Evolutionary conservation across 1,284 basidiomycete species (phyloP), one percentile per base, ranked within the genome.

Genomic region (Leccinum holopus): DNA sequence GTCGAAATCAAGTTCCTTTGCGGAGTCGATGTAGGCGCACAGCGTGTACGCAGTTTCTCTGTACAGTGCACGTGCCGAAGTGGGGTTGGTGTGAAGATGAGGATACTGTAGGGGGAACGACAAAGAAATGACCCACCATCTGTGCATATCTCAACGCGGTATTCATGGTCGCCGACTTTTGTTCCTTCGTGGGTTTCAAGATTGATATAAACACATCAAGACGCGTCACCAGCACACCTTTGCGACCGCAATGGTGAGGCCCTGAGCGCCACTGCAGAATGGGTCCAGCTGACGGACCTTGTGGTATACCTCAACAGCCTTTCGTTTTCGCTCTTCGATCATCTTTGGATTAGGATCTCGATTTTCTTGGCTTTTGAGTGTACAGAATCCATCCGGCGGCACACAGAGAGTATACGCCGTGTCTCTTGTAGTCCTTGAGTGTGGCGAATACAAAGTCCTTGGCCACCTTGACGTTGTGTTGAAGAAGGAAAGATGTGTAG

Each of bases 121-220:
- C 39, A 28, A 28, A 28, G 28, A 28, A 6, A 28, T 28, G 28
- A 28, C 28, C 55, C 16, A 60, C 44, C 18, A 74, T 78, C 81
- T 82, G 72, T 95, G 90, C 14, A 88, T 91, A 75, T 64, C 84
- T 81, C 55, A 97, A 79, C 0, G 95, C 92, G 25, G 85, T 88
- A 63, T 84, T 85, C 87, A 97, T 92, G 0, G 90, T 86, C 0
- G 79, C 72, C 70, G 90, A 93, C 54, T 88, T 92, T 70, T 92
- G 88, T 67, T 96, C 92, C 70, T 92, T 91, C 71, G 86, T 92
- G 1, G 93, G 94, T 74, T 95, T 96, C 92, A 95, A 3, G 94
- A 88, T 58, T 95, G 84, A 67, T 93, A 90, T 4, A 97, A 81
- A 47, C 92, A 97, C 28, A 96, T 80, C 14, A 97, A 76, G 1